Conservation (phyloP, 108 stramenopile species). For the Discostella stelligeroides region DNA sequence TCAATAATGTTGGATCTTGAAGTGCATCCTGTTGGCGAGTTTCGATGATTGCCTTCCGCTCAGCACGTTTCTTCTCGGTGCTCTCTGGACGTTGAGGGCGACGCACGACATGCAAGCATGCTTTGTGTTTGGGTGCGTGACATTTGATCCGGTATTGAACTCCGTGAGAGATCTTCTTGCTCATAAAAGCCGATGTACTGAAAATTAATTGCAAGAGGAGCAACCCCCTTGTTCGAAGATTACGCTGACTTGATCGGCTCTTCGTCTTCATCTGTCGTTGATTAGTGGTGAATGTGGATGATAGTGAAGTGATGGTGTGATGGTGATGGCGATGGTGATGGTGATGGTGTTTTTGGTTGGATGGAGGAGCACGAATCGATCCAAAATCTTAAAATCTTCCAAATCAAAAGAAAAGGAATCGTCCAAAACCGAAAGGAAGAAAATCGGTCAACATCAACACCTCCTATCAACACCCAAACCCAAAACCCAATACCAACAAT, state of each 20-base stretch:
- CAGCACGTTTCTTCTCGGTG: slow-evolving; percentile 46
- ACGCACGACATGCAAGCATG: slow-evolving; percentile 21
- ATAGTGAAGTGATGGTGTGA: background rate
- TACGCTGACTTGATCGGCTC: slow-evolving; percentile 4
- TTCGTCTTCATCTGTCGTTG: background rate
- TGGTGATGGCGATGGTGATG: background rate
- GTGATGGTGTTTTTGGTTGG: background rate
- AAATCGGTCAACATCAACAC: too few species aligned
- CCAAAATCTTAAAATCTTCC: too few species aligned
- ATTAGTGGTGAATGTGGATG: background rate
- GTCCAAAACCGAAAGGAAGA: too few species aligned
- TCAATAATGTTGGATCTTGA: slow-evolving; percentile 72
- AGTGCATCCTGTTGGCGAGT: slow-evolving; percentile 63
- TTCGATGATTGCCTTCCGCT: slow-evolving; percentile 43
- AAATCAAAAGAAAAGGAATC: too few species aligned
- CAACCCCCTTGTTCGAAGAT: background rate
- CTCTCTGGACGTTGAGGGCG: slow-evolving; percentile 46
- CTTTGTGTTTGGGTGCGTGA: background rate
- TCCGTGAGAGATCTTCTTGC: slow-evolving; percentile 10
- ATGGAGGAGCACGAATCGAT: too few species aligned
- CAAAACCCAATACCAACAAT: too few species aligned
- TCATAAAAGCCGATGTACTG: slow-evolving; percentile 5
- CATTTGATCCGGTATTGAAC: slow-evolving; percentile 6
- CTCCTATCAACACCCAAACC: too few species aligned
- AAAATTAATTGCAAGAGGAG: background rate